These are phyloP conservation scores for Thelonectria discophora DNA, from an alignment of 2,329 filamentous ascomycete species.

Conservation along the genomic window DNA sequence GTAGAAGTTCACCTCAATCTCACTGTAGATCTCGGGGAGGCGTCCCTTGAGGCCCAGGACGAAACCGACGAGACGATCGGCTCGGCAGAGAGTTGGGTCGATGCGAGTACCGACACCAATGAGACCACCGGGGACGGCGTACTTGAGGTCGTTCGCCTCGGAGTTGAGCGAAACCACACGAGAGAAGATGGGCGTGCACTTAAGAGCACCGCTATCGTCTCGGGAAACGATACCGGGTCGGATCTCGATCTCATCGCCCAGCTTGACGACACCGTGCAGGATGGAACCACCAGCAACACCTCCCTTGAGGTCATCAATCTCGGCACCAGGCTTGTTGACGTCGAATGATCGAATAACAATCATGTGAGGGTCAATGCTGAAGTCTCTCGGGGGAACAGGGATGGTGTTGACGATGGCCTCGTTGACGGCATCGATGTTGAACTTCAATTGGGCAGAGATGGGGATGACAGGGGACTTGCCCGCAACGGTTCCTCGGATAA, in stretches of 20 bases:
- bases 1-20: slow-evolving; percentile 99
- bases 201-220: slow-evolving; percentile 90
- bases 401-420: slow-evolving; percentile 96
- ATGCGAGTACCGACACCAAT: slow-evolving; percentile 98
- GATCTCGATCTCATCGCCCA: slow-evolving; percentile 98
- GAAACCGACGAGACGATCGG: slow-evolving; percentile 98
- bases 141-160: slow-evolving; percentile 98
- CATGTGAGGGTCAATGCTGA: slow-evolving; percentile 93
- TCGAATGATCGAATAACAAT: slow-evolving; percentile 99
- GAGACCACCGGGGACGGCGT: slow-evolving; percentile 94
- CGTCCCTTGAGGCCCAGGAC: slow-evolving; percentile 94
- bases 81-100: slow-evolving; percentile 97
- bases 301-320: slow-evolving; percentile 98
- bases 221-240: slow-evolving; percentile 97
- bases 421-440: slow-evolving; percentile 99
- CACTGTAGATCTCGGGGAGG: slow-evolving; percentile 95
- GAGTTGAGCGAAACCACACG: slow-evolving; percentile 95
- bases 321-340: slow-evolving; percentile 99
- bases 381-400: slow-evolving; percentile 89
- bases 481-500: slow-evolving; percentile 96
- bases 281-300: slow-evolving; percentile 98
- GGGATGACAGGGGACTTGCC: slow-evolving; percentile 95
- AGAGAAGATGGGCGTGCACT: slow-evolving; percentile 97
- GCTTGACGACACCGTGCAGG: slow-evolving; percentile 93
- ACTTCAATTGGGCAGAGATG: slow-evolving; percentile 97